phyloP scores from a whole-genome alignment of 139 green algal genomes.

The Klebsormidium nitens region DNA sequence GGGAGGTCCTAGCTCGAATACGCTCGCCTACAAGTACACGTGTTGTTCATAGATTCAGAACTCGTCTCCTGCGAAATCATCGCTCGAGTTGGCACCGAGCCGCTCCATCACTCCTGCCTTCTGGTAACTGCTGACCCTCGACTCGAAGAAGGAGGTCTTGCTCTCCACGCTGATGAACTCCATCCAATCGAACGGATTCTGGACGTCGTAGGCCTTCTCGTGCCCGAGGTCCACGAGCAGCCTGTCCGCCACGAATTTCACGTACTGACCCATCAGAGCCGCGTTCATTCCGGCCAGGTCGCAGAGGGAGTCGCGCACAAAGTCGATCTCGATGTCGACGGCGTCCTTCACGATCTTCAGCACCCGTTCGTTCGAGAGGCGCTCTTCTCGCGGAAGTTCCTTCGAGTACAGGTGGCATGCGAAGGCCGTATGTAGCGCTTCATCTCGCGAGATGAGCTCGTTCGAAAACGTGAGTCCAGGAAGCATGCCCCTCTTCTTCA shows the following conservation, averaged over 20 bases:
- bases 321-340: slow-evolving; percentile 91
- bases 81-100: too few relatives aligned
- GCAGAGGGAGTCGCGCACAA: slow-evolving; percentile 72
- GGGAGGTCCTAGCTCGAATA: too few relatives aligned
- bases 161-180: slow-evolving; percentile 72
- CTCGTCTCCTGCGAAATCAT: too few relatives aligned
- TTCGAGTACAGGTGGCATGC: slow-evolving; percentile 86
- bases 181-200: slow-evolving; percentile 83
- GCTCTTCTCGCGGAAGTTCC: slow-evolving; percentile 53
- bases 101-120: slow-evolving; percentile 67
- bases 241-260: slow-evolving; percentile 94
- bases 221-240: slow-evolving; percentile 47
- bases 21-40: too few relatives aligned
- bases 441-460: slow-evolving; percentile 93
- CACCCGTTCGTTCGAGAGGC: slow-evolving; percentile 54
- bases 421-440: slow-evolving; percentile 97
- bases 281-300: slow-evolving; percentile 80
- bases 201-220: slow-evolving; percentile 46
- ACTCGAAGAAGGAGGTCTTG: slow-evolving; percentile 82
- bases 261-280: slow-evolving; percentile 82
- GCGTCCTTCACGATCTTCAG: slow-evolving; percentile 79
- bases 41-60: too few relatives aligned
- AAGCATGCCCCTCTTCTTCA: slow-evolving; percentile 97
- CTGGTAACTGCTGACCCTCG: slow-evolving; percentile 74
- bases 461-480: slow-evolving; percentile 97